phyloP scores from a whole-genome alignment of 352 stramenopile genomes.

The Phytopythium kandeliae region DNA sequence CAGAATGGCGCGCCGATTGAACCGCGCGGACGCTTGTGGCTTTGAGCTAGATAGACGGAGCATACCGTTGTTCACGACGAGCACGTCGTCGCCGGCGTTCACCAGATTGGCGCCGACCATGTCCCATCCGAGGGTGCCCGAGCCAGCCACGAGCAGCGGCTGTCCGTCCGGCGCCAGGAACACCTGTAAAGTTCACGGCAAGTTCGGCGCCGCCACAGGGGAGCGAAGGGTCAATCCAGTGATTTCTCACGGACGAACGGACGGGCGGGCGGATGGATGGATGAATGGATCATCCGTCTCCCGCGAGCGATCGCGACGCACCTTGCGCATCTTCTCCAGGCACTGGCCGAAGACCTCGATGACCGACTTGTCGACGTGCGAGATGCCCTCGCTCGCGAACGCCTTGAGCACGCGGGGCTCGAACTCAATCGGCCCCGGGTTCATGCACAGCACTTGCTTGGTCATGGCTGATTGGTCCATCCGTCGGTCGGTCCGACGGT shows the following conservation, averaged over 20 bases:
- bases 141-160: slow-evolving; percentile 61
- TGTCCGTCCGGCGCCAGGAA: slow-evolving; percentile 67
- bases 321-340: slow-evolving; percentile 78
- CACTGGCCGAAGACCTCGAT: slow-evolving; percentile 72
- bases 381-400: slow-evolving; percentile 72
- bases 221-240: no score
- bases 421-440: slow-evolving; percentile 79
- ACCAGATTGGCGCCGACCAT: slow-evolving; percentile 79
- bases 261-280: no score
- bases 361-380: slow-evolving; percentile 72
- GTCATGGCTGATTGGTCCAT: slow-evolving; percentile 48
- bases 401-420: slow-evolving; percentile 63
- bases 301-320: background rate
- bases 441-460: slow-evolving; percentile 76
- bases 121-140: slow-evolving; percentile 69
- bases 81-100: slow-evolving; percentile 51
- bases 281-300: no score
- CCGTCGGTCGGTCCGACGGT: no score
- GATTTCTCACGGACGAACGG: no score
- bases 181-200: slow-evolving; percentile 12
- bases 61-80: slow-evolving; percentile 65
- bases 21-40: no score
- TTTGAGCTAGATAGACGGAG: background rate
- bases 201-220: no score
- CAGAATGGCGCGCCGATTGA: no score